Evolutionary conservation across 805 yeast species (phyloP), one percentile per base, ranked within the genome.

Genomic region (Wickerhamiella spandovensis): DNA sequence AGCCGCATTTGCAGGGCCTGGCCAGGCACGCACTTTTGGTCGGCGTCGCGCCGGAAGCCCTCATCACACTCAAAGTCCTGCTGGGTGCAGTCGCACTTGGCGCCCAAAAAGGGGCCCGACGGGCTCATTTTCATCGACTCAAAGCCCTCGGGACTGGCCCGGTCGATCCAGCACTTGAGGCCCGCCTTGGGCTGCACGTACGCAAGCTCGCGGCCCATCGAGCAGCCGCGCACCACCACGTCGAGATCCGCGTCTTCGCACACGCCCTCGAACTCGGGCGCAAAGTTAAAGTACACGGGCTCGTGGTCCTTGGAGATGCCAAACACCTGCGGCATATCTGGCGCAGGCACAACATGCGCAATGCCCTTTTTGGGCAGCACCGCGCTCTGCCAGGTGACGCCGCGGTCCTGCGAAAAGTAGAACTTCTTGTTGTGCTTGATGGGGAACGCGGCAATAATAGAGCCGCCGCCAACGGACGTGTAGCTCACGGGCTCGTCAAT

Each of bases 71-170:
- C 45, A 43, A 23, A 43, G 32, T 43, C 45, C 15, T 15, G n/a
- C 18, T 17, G 13, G 20, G 32, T 18, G 45, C 45, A 43, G 21
- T 15, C 45, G 32, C 45, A 43, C 9, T 9, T 3, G 0, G 95
- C 82, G 7, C 43, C 43, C 24, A 18, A 12, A 12, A 39, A 21
- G 7, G 39, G 39, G 17, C 39, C 39, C 10, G 39, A n/a, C 7
- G 39, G 39, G 15, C 43, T 12, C 15, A 12, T 39, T 7, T 39
- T 20, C 21, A 39, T 18, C 5, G 43, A 5, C 7, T 39, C 39
- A 15, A 35, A 35, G 5, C 39, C 24, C 4, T 10, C 24, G 2
- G 43, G 24, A n/a, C 18, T 17, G 3, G 22, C 24, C 9, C 43
- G 22, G 24, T 18, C 43, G 24, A 20, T 21, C 43, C 22, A 39